Conservation (phyloP, 495 filamentous ascomycete genomes). For the Penicillium angulare region DNA sequence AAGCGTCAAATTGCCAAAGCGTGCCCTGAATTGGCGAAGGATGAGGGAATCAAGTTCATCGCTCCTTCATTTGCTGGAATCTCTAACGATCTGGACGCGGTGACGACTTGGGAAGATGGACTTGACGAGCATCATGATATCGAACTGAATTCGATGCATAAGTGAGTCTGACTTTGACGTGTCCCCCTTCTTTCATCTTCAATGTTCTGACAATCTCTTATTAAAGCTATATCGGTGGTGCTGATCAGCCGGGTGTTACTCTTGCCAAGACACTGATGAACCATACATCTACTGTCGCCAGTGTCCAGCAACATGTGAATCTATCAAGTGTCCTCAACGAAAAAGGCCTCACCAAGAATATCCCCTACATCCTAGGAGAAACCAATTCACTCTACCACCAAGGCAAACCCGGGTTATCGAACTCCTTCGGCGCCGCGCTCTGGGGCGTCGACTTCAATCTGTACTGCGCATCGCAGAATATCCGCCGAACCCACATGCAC, state of each 20-base stretch:
- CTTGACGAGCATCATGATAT: slow-evolving; percentile 51
- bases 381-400: slow-evolving; percentile 64
- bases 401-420: slow-evolving; percentile 61
- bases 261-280: slow-evolving; percentile 66
- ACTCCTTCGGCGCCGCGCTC: slow-evolving; percentile 68
- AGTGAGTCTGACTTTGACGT: slow-evolving; percentile 39
- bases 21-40: slow-evolving; percentile 51
- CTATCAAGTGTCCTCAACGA: slow-evolving; percentile 40
- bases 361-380: slow-evolving; percentile 64
- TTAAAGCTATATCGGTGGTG: slow-evolving; percentile 62
- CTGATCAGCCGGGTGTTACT: slow-evolving; percentile 60
- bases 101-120: slow-evolving; percentile 51
- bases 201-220: not conserved
- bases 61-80: slow-evolving; percentile 62
- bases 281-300: slow-evolving; percentile 54
- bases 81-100: slow-evolving; percentile 49
- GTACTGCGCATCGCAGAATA: slow-evolving; percentile 54
- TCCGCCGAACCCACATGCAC: slow-evolving; percentile 66
- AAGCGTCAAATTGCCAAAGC: slow-evolving; percentile 42
- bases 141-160: slow-evolving; percentile 60
- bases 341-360: slow-evolving; percentile 35
- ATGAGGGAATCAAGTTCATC: slow-evolving; percentile 47
- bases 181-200: not conserved
- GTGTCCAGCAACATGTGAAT: slow-evolving; percentile 45
- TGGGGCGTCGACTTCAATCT: slow-evolving; percentile 69